phyloP scores from a whole-genome alignment of 768 basidiomycete genomes.

The Trametes punicea region DNA sequence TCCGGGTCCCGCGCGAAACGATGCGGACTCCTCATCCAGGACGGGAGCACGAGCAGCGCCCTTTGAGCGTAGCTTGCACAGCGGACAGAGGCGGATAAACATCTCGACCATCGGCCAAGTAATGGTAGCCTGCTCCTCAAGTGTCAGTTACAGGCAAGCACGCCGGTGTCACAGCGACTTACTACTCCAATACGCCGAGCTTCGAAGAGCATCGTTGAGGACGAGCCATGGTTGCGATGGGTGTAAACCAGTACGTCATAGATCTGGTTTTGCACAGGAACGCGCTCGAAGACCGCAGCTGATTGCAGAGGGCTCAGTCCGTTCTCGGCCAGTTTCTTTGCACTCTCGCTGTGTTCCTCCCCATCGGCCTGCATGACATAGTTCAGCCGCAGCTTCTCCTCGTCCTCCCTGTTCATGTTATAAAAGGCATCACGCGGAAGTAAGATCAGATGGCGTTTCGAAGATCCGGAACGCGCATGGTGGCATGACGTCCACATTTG shows the following conservation, averaged over 20 bases:
- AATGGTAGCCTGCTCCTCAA: conserved; percentile 48
- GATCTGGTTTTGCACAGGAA: conserved; percentile 65
- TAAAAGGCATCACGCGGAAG: conserved; percentile 60
- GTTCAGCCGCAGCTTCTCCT: conserved; percentile 47
- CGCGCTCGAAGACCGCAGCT: conserved; percentile 50
- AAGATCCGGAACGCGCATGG: conserved; percentile 59
- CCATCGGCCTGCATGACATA: conserved; percentile 43
- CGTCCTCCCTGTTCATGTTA: conserved; percentile 44
- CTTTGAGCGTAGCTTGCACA: conserved; percentile 45
- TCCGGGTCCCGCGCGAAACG: conserved; percentile 1
- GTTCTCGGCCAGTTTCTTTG: conserved; percentile 17
- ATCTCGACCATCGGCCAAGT: conserved; percentile 76
- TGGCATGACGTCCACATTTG: conserved; percentile 57
- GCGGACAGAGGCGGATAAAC: conserved; percentile 59
- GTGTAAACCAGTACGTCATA: conserved; percentile 68
- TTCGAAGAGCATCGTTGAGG: conserved; percentile 54
- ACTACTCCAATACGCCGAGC: conserved; percentile 59
- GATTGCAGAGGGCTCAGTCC: conserved; percentile 31
- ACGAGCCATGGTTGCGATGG: conserved; percentile 55
- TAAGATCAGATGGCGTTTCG: conserved; percentile 53
- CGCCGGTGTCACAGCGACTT: conserved; percentile 28
- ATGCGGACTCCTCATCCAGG: conserved; percentile 16
- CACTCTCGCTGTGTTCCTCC: conserved; percentile 22
- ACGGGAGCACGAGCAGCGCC: conserved; percentile 9
- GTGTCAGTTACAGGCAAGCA: conserved; percentile 7